A percentile compares a stretch with the other conserved stretches of the same genome.
These are phyloP conservation scores for Phialophora macrospora DNA, from an alignment of 2,329 filamentous ascomycete species.

Conservation along the genomic window DNA sequence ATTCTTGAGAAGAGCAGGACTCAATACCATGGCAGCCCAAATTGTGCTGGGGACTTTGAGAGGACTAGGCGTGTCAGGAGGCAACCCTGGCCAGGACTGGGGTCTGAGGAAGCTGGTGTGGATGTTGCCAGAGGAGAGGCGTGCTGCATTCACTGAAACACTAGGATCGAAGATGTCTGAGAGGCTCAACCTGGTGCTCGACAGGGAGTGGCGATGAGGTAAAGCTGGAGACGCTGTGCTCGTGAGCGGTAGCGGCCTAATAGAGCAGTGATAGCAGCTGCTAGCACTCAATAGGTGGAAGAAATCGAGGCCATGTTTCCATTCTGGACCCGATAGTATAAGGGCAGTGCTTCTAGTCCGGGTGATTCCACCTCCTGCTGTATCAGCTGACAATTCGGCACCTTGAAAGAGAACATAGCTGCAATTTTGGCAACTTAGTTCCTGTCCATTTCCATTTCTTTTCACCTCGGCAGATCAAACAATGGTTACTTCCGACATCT, in stretches of 20 bases:
- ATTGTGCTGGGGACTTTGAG: conserved; percentile 55
- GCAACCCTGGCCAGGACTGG: conserved; percentile 6
- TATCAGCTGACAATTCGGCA: too few species aligned
- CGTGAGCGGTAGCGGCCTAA: neutral
- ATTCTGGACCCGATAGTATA: too few species aligned
- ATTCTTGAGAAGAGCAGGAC: conserved; percentile 67
- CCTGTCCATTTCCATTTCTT: too few species aligned
- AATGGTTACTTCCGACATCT: too few species aligned
- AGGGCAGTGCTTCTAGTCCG: too few species aligned
- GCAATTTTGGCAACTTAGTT: too few species aligned
- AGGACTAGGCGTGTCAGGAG: neutral
- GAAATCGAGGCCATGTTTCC: too few species aligned
- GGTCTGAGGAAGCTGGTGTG: conserved; percentile 30
- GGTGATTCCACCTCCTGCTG: too few species aligned
- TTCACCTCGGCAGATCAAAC: too few species aligned
- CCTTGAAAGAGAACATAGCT: too few species aligned
- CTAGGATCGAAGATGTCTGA: conserved; percentile 26
- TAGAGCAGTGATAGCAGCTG: neutral
- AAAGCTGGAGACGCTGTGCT: neutral
- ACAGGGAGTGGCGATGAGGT: conserved; percentile 7
- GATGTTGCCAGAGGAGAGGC: conserved; percentile 25
- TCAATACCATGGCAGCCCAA: conserved; percentile 76
- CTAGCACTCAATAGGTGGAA: neutral
- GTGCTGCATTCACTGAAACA: conserved; percentile 25
- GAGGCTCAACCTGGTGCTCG: conserved; percentile 27